Evolutionary conservation across 768 basidiomycete species (phyloP).

Genomic region (Megacollybia marginata): DNA sequence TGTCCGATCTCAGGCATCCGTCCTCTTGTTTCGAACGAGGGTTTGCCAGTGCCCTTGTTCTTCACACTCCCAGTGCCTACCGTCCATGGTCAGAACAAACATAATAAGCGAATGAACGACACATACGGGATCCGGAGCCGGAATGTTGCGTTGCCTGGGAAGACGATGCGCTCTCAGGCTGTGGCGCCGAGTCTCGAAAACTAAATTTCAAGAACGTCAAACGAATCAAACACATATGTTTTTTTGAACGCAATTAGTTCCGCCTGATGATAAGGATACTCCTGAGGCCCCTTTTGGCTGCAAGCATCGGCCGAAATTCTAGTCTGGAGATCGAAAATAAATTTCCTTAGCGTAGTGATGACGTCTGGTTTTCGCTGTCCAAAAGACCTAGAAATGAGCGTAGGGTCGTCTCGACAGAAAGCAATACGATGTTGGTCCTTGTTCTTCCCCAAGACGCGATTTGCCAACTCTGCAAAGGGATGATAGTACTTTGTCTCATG

Average conservation of each 20-base stretch:
- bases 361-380: too few relatives aligned
- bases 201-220: constrained; percentile 3
- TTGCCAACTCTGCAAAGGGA: too few relatives aligned
- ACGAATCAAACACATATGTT: constrained; percentile 17
- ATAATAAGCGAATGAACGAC: constrained; percentile 3
- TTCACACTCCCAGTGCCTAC: constrained; percentile 33
- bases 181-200: not conserved
- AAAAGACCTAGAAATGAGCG: too few relatives aligned
- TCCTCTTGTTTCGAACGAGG: not conserved
- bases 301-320: too few relatives aligned
- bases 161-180: not conserved
- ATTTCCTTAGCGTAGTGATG: too few relatives aligned
- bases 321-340: too few relatives aligned
- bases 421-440: too few relatives aligned
- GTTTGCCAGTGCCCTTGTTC: constrained; percentile 30
- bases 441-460: too few relatives aligned
- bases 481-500: too few relatives aligned
- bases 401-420: too few relatives aligned
- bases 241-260: constrained; percentile 43
- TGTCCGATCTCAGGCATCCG: not conserved
- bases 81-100: constrained; percentile 32
- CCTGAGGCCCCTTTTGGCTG: too few relatives aligned
- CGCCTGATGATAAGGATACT: constrained; percentile 53
- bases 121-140: constrained; percentile 24
- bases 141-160: not conserved